Conservation (phyloP, 169 alveolate genomes). For the Ichthyophthirius multifiliis region DNA sequence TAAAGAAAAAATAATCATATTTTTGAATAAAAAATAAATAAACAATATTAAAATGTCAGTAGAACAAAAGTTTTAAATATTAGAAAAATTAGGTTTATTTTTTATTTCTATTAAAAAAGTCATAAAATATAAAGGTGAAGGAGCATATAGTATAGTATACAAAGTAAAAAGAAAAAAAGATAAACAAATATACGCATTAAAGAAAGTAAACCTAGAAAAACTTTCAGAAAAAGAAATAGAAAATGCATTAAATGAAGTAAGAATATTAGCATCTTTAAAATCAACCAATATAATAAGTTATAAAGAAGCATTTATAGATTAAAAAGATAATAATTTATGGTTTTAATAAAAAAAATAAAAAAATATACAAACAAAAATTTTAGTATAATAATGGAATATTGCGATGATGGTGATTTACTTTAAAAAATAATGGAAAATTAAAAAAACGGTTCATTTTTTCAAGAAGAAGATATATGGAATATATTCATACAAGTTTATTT, state of each 20-base stretch:
- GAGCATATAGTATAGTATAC: conserved; percentile 69
- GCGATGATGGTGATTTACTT: conserved; percentile 69
- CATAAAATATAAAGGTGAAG: no score
- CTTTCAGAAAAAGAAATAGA: conserved; percentile 72
- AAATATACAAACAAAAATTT: no score
- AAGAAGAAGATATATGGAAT: conserved; percentile 73
- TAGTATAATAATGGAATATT: conserved; percentile 75
- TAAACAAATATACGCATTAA: conserved; percentile 64
- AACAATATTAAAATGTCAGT: no score
- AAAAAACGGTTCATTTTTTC: conserved; percentile 34
- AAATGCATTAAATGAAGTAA: conserved; percentile 75
- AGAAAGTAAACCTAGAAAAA: conserved; percentile 57
- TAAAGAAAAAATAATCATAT: no score
- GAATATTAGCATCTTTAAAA: conserved; percentile 74
- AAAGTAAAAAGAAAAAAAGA: conserved; percentile 62
- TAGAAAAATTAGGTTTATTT: no score
- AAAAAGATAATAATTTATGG: conserved; percentile 50
- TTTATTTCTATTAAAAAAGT: no score
- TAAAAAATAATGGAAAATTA: conserved; percentile 48
- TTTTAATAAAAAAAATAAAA: background rate
- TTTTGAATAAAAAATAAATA: no score
- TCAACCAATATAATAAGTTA: conserved; percentile 67
- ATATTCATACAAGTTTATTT: conserved; percentile 45
- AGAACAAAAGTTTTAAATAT: no score
- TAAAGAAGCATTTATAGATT: conserved; percentile 79